phyloP scores from a whole-genome alignment of 2,329 filamentous ascomycete species.

The Curvularia lunata region DNA sequence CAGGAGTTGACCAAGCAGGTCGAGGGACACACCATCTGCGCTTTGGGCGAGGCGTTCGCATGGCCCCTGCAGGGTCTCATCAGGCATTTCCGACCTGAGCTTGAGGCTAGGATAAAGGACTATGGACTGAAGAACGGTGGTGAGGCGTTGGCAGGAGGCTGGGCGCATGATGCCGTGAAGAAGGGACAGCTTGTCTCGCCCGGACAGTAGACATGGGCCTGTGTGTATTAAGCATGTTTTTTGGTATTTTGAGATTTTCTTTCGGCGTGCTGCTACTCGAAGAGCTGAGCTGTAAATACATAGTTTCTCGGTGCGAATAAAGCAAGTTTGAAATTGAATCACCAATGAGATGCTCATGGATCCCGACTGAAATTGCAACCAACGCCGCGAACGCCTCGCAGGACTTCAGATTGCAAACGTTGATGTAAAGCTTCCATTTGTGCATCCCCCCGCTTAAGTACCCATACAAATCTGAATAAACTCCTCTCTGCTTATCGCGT shows the following conservation, averaged over 20 bases:
- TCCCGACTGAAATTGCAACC: neutral
- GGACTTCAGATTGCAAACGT: neutral
- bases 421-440: neutral
- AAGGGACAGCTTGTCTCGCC: slow-evolving; percentile 87
- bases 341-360: neutral
- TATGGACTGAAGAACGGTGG: slow-evolving; percentile 77
- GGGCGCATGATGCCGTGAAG: slow-evolving; percentile 74
- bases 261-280: slow-evolving; percentile 12
- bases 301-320: slow-evolving; percentile 42
- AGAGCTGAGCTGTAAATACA: slow-evolving; percentile 47
- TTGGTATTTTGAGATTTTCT: slow-evolving; percentile 9
- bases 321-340: slow-evolving; percentile 24
- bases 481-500: slow-evolving; percentile 70
- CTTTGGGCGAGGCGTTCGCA: slow-evolving; percentile 95
- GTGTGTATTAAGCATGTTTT: slow-evolving; percentile 39
- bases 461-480: slow-evolving; percentile 71
- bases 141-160: slow-evolving; percentile 81
- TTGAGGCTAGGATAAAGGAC: slow-evolving; percentile 87
- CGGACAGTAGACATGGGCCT: slow-evolving; percentile 67
- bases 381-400: slow-evolving; percentile 16
- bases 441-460: slow-evolving; percentile 8
- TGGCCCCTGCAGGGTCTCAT: slow-evolving; percentile 99
- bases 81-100: slow-evolving; percentile 94
- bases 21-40: slow-evolving; percentile 98
- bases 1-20: slow-evolving; percentile 99